Conservation (phyloP, 148 eudicot species). For the Amaranthus hypochondriacus region DNA sequence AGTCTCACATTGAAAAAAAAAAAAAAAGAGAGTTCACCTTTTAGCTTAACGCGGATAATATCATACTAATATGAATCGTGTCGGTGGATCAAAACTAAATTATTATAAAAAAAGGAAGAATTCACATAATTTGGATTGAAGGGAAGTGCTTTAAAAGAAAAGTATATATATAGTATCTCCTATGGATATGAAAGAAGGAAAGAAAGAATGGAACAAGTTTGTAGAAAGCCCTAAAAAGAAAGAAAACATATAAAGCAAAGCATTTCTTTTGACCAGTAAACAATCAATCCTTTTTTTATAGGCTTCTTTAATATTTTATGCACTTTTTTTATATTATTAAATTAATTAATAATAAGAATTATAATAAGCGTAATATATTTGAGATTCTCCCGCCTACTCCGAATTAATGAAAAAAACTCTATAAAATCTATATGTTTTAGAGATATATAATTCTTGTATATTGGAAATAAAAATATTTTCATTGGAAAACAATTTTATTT, state of each 20-base stretch:
- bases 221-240: conserved; percentile 27
- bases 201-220: conserved; percentile 34
- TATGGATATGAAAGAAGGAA: conserved; percentile 14
- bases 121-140: neutral
- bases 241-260: conserved; percentile 29
- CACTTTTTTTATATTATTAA: neutral
- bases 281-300: conserved; percentile 17
- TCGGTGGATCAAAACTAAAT: no score
- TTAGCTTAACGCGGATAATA: no score
- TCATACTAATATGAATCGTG: no score
- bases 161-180: neutral
- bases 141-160: conserved; percentile 30
- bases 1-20: no score
- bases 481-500: no score
- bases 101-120: neutral
- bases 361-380: no score
- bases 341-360: neutral
- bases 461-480: no score
- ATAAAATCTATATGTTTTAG: no score
- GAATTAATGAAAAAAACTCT: no score
- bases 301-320: neutral
- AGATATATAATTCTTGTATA: no score
- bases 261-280: conserved; percentile 30
- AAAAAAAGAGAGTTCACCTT: no score
- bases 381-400: no score